These are phyloP conservation scores for Didymella glomerata DNA, from an alignment of 2,329 filamentous ascomycete species.

Conservation along the genomic window DNA sequence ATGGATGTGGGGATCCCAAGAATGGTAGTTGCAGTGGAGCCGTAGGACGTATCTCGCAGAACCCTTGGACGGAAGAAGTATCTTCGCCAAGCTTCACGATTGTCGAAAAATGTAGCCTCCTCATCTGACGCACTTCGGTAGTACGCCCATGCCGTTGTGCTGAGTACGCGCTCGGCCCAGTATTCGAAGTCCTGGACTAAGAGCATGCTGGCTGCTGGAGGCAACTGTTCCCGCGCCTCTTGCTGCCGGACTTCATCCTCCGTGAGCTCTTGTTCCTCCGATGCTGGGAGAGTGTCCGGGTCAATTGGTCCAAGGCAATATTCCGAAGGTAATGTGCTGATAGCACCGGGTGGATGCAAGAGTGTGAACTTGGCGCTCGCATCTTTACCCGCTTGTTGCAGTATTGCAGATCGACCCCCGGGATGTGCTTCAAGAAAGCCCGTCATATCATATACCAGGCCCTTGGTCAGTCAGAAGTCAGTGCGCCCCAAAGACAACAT, in stretches of 20 bases:
- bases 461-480: conserved; percentile 1
- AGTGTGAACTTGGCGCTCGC: conserved; percentile 10
- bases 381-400: conserved; percentile 14
- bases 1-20: conserved; percentile 6
- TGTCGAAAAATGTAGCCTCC: conserved; percentile 9
- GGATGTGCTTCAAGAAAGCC: conserved; percentile 10
- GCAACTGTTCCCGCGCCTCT: conserved; percentile 6
- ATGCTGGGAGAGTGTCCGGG: conserved; percentile 1
- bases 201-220: conserved; percentile 8
- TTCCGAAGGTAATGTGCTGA: conserved; percentile 1
- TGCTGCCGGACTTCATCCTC: conserved; percentile 4
- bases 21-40: conserved; percentile 8
- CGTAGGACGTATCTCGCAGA: conserved; percentile 9
- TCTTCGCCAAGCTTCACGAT: conserved; percentile 11
- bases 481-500: too few species aligned
- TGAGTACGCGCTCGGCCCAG: conserved; percentile 14
- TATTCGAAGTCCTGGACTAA: conserved; percentile 8
- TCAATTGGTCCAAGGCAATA: conserved; percentile 11
- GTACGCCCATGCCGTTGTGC: conserved; percentile 13
- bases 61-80: conserved; percentile 13
- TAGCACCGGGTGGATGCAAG: conserved; percentile 9
- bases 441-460: conserved; percentile 12
- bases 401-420: conserved; percentile 8
- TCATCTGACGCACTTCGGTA: conserved; percentile 14
- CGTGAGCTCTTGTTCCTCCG: conserved; percentile 4